Base-by-base conservation (phyloP, 2,329 filamentous ascomycete genomes). In the Dactylonectria estremocensis region DNA sequence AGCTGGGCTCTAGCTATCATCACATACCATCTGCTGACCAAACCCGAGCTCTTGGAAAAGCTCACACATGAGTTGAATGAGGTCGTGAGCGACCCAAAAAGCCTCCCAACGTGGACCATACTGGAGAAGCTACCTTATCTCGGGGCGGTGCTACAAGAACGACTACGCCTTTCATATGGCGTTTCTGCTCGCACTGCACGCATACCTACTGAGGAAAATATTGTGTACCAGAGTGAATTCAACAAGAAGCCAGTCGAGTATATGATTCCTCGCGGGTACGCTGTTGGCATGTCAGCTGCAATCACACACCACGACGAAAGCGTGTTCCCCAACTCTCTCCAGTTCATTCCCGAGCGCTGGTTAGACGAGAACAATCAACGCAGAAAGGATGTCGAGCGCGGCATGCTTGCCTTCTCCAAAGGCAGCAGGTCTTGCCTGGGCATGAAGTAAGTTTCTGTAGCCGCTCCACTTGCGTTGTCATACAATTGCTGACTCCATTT, bases 311-410 rank as follows among this genome's bases (percentile, higher is more conserved):
- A 60, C 14, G 57, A 60, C 3, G 57, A 60, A 7, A 49, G 20
- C 18, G 57, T 60, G 5, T 60, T 60, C 14, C 57, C 57, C 6
- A 16, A 52, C 35, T 60, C 57, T 5, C 52, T 52, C 33, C 46
- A 60, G 16, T 60, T 60, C 9, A 52, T 60, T 33, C 57, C 57
- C 14, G 57, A 60, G 22, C 57, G 57, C 20, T 60, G 57, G 57
- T 35, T 60, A 2, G 57, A 60, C 11, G 33, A 52, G 31, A 60
- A 52, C 46, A 52, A 60, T 33, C 46, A 60, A 33, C 57, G 57
- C 35, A 52, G 57, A 31, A 60, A 52, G 18, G 46, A 60, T 40
- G 35, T 60, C 43, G 57, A 60, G 8, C 57, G 46, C 8, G 57
- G 57, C 9, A 60, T 60, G 57, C 57, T 60, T 10, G 57, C 57